Conservation (phyloP, 179 eudicot genomes). For the Vitellaria paradoxa region DNA sequence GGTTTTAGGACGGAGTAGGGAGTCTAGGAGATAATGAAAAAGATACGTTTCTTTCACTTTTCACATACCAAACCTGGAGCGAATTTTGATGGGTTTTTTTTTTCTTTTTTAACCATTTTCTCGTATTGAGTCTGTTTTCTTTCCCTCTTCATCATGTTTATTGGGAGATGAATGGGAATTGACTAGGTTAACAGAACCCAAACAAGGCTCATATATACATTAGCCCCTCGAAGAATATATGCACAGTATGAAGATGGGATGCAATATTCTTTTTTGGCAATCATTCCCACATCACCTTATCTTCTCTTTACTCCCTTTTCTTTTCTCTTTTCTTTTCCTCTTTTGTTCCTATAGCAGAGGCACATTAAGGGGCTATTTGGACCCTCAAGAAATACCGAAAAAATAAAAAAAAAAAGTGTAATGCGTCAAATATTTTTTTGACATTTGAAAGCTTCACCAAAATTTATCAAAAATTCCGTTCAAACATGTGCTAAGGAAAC, state of each 20-base stretch:
- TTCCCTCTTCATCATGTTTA: neutral
- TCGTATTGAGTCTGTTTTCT: neutral
- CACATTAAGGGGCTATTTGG: too few species aligned
- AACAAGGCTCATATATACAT: neutral
- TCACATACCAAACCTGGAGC: conserved; percentile 7
- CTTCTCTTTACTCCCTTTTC: conserved; percentile 6
- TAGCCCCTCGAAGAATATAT: neutral
- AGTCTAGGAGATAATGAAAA: neutral
- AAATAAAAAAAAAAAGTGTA: too few species aligned
- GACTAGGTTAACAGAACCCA: neutral
- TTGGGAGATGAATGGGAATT: neutral
- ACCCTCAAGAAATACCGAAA: too few species aligned
- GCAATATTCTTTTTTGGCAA: neutral
- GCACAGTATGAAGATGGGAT: neutral
- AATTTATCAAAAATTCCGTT: too few species aligned
- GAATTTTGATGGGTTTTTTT: neutral
- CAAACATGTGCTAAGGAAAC: too few species aligned
- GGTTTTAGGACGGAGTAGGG: neutral
- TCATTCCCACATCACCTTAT: too few species aligned
- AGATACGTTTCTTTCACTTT: neutral
- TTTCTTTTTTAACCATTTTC: neutral
- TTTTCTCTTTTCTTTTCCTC: neutral
- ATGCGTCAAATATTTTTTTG: too few species aligned
- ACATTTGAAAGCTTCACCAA: too few species aligned
- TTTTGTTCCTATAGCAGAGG: neutral